A percentile compares a stretch with the other conserved stretches of the same genome.
Conservation (phyloP, 495 filamentous ascomycete species). For the Daldinia grandis region DNA sequence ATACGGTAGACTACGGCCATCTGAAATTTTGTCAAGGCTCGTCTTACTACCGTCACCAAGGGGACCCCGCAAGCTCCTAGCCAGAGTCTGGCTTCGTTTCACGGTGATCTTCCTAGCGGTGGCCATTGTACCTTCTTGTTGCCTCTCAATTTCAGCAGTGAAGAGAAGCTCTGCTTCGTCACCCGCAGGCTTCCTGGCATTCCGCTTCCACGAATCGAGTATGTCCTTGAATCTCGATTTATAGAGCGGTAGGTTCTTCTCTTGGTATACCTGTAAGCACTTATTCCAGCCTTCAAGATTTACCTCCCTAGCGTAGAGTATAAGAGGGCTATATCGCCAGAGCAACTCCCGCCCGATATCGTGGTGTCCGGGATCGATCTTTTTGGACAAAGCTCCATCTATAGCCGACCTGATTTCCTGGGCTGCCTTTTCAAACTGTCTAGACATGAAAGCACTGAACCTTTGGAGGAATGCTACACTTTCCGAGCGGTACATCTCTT, state of each 20-base stretch:
- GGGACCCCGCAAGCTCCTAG: slow-evolving; percentile 77
- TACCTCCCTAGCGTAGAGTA: slow-evolving; percentile 86
- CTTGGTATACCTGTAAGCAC: slow-evolving; percentile 80
- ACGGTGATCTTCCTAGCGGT: slow-evolving; percentile 92
- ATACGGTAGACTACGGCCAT: slow-evolving; percentile 73
- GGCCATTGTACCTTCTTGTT: slow-evolving; percentile 71
- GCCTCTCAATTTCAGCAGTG: slow-evolving; percentile 86
- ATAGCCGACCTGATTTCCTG: slow-evolving; percentile 68
- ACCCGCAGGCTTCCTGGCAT: slow-evolving; percentile 76
- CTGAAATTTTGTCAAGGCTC: slow-evolving; percentile 68
- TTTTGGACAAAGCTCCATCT: slow-evolving; percentile 61
- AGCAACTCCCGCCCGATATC: slow-evolving; percentile 64
- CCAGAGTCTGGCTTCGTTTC: slow-evolving; percentile 80
- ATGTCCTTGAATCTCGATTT: slow-evolving; percentile 85
- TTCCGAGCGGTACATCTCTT: slow-evolving; percentile 81
- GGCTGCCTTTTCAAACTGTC: slow-evolving; percentile 79
- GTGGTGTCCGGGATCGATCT: slow-evolving; percentile 62
- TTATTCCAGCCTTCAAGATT: slow-evolving; percentile 81
- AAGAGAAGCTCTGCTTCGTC: slow-evolving; percentile 92
- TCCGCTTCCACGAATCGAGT: slow-evolving; percentile 80
- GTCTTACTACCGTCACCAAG: slow-evolving; percentile 67
- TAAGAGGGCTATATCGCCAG: slow-evolving; percentile 84
- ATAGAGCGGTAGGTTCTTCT: slow-evolving; percentile 76
- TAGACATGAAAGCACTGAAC: slow-evolving; percentile 79
- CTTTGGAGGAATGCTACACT: slow-evolving; percentile 76